Conservation (phyloP, 148 eudicot species). For the Heliosperma pusillum region DNA sequence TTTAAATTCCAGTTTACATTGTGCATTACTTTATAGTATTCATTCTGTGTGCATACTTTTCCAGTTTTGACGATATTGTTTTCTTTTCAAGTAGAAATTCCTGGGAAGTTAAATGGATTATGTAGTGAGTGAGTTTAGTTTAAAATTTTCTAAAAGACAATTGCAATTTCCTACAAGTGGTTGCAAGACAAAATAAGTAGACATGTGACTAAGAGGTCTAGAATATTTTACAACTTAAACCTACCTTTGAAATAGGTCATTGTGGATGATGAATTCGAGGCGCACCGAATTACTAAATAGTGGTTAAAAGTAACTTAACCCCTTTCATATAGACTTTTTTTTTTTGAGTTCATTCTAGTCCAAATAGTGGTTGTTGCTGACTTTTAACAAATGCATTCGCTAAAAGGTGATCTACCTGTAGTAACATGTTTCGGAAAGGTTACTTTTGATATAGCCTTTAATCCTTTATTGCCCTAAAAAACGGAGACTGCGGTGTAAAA, state of each 20-base stretch:
- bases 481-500: neutral
- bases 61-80: neutral
- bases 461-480: neutral
- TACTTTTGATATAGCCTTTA: neutral
- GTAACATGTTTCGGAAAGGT: neutral
- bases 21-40: neutral
- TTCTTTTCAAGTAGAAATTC: neutral
- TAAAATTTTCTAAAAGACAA: neutral
- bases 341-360: neutral
- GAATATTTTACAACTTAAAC: neutral
- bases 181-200: neutral
- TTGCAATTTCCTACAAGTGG: neutral
- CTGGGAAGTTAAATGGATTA: neutral
- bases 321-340: neutral
- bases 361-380: neutral
- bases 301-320: too few relatives aligned
- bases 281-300: too few relatives aligned
- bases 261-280: too few relatives aligned
- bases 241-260: neutral
- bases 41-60: neutral
- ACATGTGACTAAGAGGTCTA: neutral
- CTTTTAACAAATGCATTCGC: neutral
- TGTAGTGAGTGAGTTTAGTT: neutral
- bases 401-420: neutral
- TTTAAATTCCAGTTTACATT: conserved; percentile 13